Conservation (phyloP, 495 filamentous ascomycete genomes). For the Neurospora tetraspora region DNA sequence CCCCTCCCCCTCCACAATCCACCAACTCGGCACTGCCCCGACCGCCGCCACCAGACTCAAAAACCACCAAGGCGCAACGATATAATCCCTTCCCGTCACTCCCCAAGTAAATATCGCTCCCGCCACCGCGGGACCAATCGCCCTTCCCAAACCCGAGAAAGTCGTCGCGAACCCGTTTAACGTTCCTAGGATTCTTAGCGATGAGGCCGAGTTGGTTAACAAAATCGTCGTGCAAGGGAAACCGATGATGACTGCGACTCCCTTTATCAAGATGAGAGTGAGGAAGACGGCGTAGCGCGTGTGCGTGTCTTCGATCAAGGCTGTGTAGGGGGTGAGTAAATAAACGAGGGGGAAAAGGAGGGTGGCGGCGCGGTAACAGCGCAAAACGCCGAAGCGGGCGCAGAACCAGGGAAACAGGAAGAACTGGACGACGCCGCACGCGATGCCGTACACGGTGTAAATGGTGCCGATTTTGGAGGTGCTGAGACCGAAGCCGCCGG, state of each 20-base stretch:
- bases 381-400: conserved; percentile 57
- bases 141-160: conserved; percentile 67
- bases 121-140: conserved; percentile 59
- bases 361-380: conserved; percentile 50
- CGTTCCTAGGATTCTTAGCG: conserved; percentile 68
- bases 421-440: conserved; percentile 69
- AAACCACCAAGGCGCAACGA: conserved; percentile 73
- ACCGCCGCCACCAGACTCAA: conserved; percentile 48
- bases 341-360: conserved; percentile 62
- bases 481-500: conserved; percentile 62
- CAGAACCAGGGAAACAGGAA: conserved; percentile 64
- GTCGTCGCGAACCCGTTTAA: conserved; percentile 83
- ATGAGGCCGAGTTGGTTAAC: conserved; percentile 74
- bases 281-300: conserved; percentile 38
- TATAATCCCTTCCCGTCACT: conserved; percentile 51
- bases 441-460: conserved; percentile 63
- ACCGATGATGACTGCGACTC: conserved; percentile 61
- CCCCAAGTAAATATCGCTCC: conserved; percentile 62
- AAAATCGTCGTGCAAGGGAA: conserved; percentile 87
- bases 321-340: conserved; percentile 62
- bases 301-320: conserved; percentile 41
- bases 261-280: conserved; percentile 55
- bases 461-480: conserved; percentile 56
- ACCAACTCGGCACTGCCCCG: conserved; percentile 57
- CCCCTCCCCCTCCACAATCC: conserved; percentile 66